phyloP scores from a whole-genome alignment of 768 basidiomycete species.

The Steccherinum ochraceum region DNA sequence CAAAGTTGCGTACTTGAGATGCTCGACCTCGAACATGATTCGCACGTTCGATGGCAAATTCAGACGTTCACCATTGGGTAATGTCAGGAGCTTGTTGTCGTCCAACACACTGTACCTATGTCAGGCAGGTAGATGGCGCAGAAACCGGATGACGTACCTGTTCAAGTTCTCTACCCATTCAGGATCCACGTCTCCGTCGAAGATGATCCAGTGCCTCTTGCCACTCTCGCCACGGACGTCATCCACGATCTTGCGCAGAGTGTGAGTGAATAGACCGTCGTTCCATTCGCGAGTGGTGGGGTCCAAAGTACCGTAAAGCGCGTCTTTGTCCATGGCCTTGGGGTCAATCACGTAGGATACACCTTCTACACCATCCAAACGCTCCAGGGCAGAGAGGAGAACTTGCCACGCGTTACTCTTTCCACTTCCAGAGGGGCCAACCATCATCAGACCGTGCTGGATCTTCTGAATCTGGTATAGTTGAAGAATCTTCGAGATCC shows the following conservation, averaged over 20 bases:
- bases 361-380: conserved; percentile 88
- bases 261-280: conserved; percentile 96
- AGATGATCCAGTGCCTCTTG: conserved; percentile 98
- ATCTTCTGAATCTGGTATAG: conserved; percentile 99
- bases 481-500: conserved; percentile 95
- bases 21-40: conserved; percentile 99
- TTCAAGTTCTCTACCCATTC: conserved; percentile 99
- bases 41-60: conserved; percentile 95
- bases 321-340: conserved; percentile 98
- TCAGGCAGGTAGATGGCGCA: too few species aligned
- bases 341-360: conserved; percentile 97
- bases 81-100: conserved; percentile 94
- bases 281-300: conserved; percentile 99
- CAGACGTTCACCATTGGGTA: conserved; percentile 97
- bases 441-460: conserved; percentile 99
- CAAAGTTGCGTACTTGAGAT: conserved; percentile 92
- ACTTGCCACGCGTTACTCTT: conserved; percentile 98
- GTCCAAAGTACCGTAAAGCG: conserved; percentile 94
- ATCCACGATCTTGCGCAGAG: conserved; percentile 95
- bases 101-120: conserved; percentile 82
- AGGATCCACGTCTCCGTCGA: conserved; percentile 98
- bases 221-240: conserved; percentile 96
- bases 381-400: conserved; percentile 81
- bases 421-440: conserved; percentile 93
- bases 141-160: conserved; percentile 49